These are phyloP conservation scores for Solanum etuberosum DNA, from an alignment of 257 asterid species.

Conservation along the genomic window DNA sequence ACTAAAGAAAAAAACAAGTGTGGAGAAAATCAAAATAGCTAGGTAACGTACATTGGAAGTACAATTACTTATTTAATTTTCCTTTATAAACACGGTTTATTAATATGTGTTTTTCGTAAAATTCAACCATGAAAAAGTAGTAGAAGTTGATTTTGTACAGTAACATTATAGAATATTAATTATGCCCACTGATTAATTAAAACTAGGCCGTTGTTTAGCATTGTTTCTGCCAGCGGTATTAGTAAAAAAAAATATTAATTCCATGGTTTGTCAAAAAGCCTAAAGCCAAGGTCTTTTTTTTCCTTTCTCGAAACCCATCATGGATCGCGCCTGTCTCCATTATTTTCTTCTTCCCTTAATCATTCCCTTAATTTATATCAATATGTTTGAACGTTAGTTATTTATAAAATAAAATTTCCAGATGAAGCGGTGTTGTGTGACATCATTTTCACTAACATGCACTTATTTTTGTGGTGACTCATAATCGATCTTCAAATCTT, in stretches of 20 bases:
- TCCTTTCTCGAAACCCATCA: not conserved
- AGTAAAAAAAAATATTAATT: not conserved
- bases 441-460: too few species aligned
- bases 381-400: too few species aligned
- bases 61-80: not conserved
- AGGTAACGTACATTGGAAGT: not conserved
- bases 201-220: not conserved
- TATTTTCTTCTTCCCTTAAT: not conserved
- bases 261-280: not conserved
- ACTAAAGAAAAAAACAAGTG: not conserved
- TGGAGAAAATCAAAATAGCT: too few species aligned
- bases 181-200: not conserved
- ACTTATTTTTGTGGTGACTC: rapidly evolving
- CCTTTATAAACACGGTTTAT: not conserved
- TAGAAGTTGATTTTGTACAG: not conserved
- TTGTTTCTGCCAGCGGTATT: not conserved
- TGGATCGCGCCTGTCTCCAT: not conserved
- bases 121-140: not conserved
- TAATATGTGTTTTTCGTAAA: not conserved
- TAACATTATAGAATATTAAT: not conserved
- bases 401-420: too few species aligned
- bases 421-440: too few species aligned
- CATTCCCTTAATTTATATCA: too few species aligned
- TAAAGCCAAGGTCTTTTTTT: not conserved
- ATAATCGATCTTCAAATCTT: too few species aligned